Base-by-base conservation (phyloP, 1,139 yeast genomes). In the Geotrichum candidum region DNA sequence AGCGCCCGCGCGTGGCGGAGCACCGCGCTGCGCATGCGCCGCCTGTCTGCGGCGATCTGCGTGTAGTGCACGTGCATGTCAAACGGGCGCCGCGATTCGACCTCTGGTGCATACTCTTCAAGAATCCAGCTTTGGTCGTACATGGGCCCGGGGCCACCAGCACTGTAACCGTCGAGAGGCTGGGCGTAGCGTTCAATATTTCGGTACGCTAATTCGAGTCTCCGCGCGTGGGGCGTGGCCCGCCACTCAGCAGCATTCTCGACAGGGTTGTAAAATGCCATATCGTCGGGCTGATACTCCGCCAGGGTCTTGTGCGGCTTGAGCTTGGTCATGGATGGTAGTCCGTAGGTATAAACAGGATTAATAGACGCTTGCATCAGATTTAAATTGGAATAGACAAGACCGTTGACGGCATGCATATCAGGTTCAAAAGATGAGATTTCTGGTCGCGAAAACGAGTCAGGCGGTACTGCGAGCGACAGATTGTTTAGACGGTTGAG, bases 61-160 rank as follows among this genome's bases (percentile, higher is more conserved):
- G 48, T 41, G 18, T n/a, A 41, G 22, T 41, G 48, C 18, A n/a
- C 22, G 22, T 41, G 48, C 22, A 18, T 7, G 48, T 41, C 48
- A 15, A 41, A n/a, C 48, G 5, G 23, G 10, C 23, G 22, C 22
- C 48, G 48, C 18, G 22, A 4, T 5, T 6, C n/a, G 10, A 41
- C 22, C 22, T 41, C 48, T 7, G 48, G 48, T n/a, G 48, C 48
- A 25, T 55, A 55, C 31, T 55, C 58, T 15, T 55, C 53, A 29
- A 55, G 31, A 2, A 55, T 55, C 58, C 58, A 55, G 45, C n/a
- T 22, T 7, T 48, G 46, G 46, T 55, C 58, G 35, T 55, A 48
- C 29, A 38, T 25, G 25, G 23, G 46, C 4, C 50, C 53, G 5
- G 53, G 27, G 29, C 48, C 48, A 6, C 48, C 48, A 23, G 23